Evolutionary conservation across 345 rosid species (phyloP).

Genomic region (Rubroshorea leprosula): DNA sequence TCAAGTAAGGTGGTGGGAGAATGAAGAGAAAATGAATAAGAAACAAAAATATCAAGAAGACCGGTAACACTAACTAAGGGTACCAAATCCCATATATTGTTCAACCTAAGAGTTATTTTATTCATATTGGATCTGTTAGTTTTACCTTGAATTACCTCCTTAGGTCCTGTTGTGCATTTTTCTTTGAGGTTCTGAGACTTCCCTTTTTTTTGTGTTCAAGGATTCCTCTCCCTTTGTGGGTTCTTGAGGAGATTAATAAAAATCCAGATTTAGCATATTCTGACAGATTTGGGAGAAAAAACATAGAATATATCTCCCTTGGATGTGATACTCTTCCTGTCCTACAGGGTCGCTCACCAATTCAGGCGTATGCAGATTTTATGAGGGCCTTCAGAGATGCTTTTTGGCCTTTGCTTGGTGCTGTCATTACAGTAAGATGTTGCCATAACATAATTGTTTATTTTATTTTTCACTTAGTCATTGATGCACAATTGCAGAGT

Average conservation of each 20-base stretch:
- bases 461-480: neutral
- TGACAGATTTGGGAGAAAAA: constrained; percentile 48
- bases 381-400: constrained; percentile 48
- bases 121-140: no score
- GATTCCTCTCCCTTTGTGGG: constrained; percentile 54
- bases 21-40: no score
- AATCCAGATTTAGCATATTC: constrained; percentile 44
- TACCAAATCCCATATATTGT: no score
- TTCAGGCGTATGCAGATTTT: constrained; percentile 49
- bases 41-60: no score
- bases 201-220: constrained; percentile 23
- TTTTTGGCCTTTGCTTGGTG: constrained; percentile 41
- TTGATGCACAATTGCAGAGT: constrained; percentile 2
- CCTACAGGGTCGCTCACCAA: constrained; percentile 43
- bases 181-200: constrained; percentile 19
- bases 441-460: neutral
- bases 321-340: constrained; percentile 54
- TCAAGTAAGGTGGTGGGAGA: no score
- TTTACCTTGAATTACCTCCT: neutral
- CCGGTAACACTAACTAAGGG: no score
- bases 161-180: neutral
- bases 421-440: constrained; percentile 31
- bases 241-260: constrained; percentile 36
- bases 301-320: constrained; percentile 42
- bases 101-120: no score